Percentiles rank a stretch among this genome's conserved stretches.
Evolutionary conservation across 148 eudicot species (phyloP).

Genomic region (Chenopodium berlandieri): DNA sequence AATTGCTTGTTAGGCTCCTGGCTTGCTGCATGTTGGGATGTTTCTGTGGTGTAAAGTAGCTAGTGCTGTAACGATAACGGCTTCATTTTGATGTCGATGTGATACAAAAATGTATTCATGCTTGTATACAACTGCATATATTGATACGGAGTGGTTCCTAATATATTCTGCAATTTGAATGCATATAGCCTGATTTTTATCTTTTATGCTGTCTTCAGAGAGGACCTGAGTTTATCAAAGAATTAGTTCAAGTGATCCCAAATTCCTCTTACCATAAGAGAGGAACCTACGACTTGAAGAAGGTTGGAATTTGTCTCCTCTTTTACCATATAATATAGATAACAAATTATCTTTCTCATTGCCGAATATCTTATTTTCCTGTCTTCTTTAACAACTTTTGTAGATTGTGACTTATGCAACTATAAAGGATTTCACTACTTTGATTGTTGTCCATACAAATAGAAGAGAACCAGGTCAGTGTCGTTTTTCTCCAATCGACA

Average conservation of each 20-base stretch:
- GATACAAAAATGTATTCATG: background rate
- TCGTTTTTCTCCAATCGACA: background rate
- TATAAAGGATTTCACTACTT: constrained; percentile 75
- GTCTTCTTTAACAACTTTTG: background rate
- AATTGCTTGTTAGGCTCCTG: background rate
- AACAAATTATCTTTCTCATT: background rate
- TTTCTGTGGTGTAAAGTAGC: background rate
- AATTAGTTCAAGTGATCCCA: constrained; percentile 72
- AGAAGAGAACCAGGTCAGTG: constrained; percentile 86
- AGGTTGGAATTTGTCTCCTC: constrained; percentile 35
- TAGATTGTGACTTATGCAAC: constrained; percentile 87
- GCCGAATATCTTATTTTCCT: background rate
- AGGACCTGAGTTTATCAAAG: constrained; percentile 83
- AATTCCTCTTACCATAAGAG: constrained; percentile 78
- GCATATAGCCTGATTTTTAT: constrained; percentile 2
- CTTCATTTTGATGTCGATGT: background rate
- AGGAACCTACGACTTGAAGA: constrained; percentile 92
- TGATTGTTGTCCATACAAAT: constrained; percentile 86
- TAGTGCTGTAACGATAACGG: background rate
- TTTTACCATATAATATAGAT: background rate
- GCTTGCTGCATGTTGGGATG: background rate
- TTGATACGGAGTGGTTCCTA: too few relatives aligned
- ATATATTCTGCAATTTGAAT: background rate
- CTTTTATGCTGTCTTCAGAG: constrained; percentile 45
- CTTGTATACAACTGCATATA: background rate